These are phyloP conservation scores for Onygenales sp. DNA, from an alignment of 2,329 filamentous ascomycete species.

Conservation along the genomic window DNA sequence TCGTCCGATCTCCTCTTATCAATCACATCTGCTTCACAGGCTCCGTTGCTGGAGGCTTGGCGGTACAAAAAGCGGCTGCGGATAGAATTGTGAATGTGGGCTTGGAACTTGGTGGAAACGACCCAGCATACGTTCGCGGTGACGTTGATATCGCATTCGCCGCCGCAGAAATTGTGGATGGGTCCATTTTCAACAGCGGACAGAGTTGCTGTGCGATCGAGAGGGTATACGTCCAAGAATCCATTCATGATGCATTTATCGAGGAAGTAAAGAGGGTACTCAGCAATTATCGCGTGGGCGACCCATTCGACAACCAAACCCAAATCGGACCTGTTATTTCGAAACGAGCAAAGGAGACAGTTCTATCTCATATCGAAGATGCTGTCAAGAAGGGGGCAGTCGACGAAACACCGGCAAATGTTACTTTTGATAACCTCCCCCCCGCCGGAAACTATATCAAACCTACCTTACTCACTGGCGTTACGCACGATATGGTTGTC, in stretches of 20 bases:
- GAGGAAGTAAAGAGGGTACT: conserved; percentile 71
- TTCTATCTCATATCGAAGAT: conserved; percentile 71
- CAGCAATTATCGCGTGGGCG: conserved; percentile 73
- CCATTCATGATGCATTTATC: conserved; percentile 75
- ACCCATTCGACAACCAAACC: conserved; percentile 68
- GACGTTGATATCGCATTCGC: conserved; percentile 89
- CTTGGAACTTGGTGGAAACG: conserved; percentile 88
- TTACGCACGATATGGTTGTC: conserved; percentile 73
- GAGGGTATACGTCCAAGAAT: conserved; percentile 80
- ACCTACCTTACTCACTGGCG: conserved; percentile 70
- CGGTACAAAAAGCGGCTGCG: conserved; percentile 74
- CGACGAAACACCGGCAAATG: conserved; percentile 74
- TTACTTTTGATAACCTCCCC: conserved; percentile 62
- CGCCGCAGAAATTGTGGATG: conserved; percentile 89
- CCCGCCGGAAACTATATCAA: conserved; percentile 79
- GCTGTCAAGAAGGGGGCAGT: conserved; percentile 75
- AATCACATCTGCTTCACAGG: conserved; percentile 87
- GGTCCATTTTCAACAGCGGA: conserved; percentile 96
- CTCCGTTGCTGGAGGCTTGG: conserved; percentile 76
- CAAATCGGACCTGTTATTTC: conserved; percentile 86
- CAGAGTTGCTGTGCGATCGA: conserved; percentile 94
- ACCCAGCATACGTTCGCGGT: conserved; percentile 76
- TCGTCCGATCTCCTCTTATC: conserved; percentile 69
- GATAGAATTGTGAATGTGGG: conserved; percentile 79
- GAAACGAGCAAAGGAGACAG: conserved; percentile 63